Percentiles rank a stretch among this genome's conserved stretches.
Evolutionary conservation across 73 alveolate species (phyloP).

Genomic region (Stentor roeselii): DNA sequence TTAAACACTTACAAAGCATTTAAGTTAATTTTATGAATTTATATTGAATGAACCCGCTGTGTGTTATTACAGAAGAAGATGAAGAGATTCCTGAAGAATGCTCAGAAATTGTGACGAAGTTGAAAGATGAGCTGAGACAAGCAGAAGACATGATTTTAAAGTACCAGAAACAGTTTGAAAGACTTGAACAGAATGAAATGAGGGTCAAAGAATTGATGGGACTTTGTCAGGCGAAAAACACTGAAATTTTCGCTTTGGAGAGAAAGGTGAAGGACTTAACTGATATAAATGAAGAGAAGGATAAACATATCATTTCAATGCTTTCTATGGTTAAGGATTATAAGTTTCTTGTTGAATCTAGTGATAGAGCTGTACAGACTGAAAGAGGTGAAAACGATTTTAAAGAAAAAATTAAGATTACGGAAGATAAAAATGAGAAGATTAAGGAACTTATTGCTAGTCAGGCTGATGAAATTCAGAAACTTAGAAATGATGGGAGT

Average conservation of each 20-base stretch:
- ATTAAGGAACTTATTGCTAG: not conserved
- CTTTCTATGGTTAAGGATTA: not conserved
- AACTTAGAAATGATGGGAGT: not conserved
- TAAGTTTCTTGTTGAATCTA: not conserved
- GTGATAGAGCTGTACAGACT: not conserved
- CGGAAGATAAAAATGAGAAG: not conserved
- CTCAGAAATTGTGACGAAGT: not conserved
- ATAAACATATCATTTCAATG: conserved; percentile 9
- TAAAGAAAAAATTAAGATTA: not conserved
- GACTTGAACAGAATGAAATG: not conserved
- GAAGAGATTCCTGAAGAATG: not conserved
- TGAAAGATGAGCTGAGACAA: not conserved
- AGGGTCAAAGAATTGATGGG: conserved; percentile 21
- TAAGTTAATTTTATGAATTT: too few relatives aligned
- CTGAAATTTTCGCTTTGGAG: conserved; percentile 16
- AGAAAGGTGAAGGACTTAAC: not conserved
- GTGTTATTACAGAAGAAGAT: conserved; percentile 10
- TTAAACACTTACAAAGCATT: too few relatives aligned
- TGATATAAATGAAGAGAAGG: not conserved
- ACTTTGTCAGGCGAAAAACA: conserved; percentile 26
- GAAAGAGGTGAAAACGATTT: not conserved
- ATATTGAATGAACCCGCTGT: not conserved
- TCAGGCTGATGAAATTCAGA: conserved; percentile 4
- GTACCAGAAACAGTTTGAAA: not conserved
- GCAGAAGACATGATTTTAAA: not conserved